Evolutionary conservation across 495 filamentous ascomycete genomes (phyloP).

Genomic region (Hypoxylon perforatum): DNA sequence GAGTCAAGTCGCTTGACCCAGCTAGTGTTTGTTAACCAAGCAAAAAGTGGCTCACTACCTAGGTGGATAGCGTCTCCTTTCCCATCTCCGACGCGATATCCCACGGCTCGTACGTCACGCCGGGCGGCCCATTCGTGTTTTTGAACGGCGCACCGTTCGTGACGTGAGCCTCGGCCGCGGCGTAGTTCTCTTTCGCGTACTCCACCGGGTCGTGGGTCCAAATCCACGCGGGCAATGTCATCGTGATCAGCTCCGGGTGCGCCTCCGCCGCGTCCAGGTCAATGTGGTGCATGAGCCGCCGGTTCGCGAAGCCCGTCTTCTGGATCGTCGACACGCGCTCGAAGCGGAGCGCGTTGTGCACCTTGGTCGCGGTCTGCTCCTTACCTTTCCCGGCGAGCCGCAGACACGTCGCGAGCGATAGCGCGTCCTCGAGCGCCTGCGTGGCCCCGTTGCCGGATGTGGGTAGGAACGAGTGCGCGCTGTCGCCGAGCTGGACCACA

Average conservation of each 20-base stretch:
- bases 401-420: slow-evolving; percentile 68
- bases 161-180: not conserved
- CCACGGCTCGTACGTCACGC: not conserved
- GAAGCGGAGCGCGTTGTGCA: slow-evolving; percentile 1
- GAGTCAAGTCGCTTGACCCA: too few species aligned
- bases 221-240: not conserved
- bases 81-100: not conserved
- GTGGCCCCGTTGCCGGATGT: slow-evolving; percentile 71
- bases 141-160: not conserved
- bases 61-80: not conserved
- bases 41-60: not conserved
- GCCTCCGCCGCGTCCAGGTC: not conserved
- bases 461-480: slow-evolving; percentile 72
- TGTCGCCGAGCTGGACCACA: slow-evolving; percentile 69
- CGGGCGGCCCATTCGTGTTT: not conserved
- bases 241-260: not conserved
- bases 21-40: too few species aligned
- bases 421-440: slow-evolving; percentile 73
- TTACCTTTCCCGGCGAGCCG: slow-evolving; percentile 55
- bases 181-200: not conserved
- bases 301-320: slow-evolving; percentile 1
- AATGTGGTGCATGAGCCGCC: not conserved
- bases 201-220: not conserved
- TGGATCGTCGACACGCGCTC: slow-evolving; percentile 13
- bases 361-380: not conserved